Evolutionary conservation across 2,329 filamentous ascomycete species (phyloP), one percentile per base, ranked within the genome.

Genomic region (Pyricularia sp.): DNA sequence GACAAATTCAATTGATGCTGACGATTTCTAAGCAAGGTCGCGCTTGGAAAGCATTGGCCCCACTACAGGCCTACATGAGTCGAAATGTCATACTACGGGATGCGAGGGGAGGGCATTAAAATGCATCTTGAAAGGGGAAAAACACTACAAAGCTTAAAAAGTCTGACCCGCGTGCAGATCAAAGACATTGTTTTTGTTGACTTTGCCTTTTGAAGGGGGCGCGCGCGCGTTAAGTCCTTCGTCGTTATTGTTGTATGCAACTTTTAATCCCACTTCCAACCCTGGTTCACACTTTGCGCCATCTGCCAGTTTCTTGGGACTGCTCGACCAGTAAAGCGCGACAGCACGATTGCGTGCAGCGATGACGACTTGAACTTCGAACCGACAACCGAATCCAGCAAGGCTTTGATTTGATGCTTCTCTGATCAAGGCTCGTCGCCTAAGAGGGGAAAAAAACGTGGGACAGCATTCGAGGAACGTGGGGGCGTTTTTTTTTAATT

Each of bases 341-440:
- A n/a, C 58, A 26, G 14, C n/a, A 61, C 58, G 14, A 71, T 73
- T 73, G 71, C 72, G 72, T 73, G 69, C 69, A 66, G 67, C 23
- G 63, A 72, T 73, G 72, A 72, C 72, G 72, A 71, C 70, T 65
- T 69, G 36, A 36, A 65, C n/a, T 28, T 36, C 28, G 23, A 58
- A 33, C 66, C 66, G 36, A 50, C 64, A 36, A 31, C 59, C 23
- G 25, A 30, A 17, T 31, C 9, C 25, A 55, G 25, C 36, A 63
- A 17, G 17, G 14, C 12, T 33, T 50, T 69, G 63, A 69, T 69
- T 69, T 64, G 68, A 36, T 26, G 23, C 23, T 23, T 61, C n/a
- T n/a, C 6, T 61, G 58, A 59, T 25, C 55, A 23, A 59, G 55
- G 10, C 31, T 33, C 31, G 33, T 26, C 58, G 23, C 23, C 58